Evolutionary conservation across 208 protist species (phyloP), one percentile per base, ranked within the genome.

Genomic region (Trypanosoma mega): DNA sequence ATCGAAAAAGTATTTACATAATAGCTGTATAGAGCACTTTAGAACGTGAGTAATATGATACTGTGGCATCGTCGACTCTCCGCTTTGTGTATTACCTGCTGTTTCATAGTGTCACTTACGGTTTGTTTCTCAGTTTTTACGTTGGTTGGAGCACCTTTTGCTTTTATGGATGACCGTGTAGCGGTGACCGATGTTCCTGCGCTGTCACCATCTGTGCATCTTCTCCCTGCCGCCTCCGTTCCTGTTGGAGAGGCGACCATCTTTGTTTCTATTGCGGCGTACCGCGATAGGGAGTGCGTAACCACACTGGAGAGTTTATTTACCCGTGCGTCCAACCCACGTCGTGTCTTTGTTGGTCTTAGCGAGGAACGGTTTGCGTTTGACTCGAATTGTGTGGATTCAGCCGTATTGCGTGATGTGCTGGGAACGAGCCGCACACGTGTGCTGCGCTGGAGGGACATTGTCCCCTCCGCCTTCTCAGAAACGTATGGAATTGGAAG

Each of bases 181-280:
- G 34, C 8, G 34, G 8, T 6, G 12, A 16, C 34, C 34, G 34
- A 12, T 39, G 34, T 6, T 16, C 8, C 8, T 39, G 34, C 34
- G 12, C 12, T 12, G 34, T 12, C 8, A 12, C 34, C 34, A 39
- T 26, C 29, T 8, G 47, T 31, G 7, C 1, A 16, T 37, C 3
- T 50, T 39, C 55, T 59, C 39, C 30, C 49, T 16, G 16, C 48
- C 26, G 31, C 39, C 37, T 30, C 26, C 8, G 39, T 59, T 18
- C 31, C 48, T n/a, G 53, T 83, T 1, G 54, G 64, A 3, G 59
- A 83, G 33, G 82, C 77, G 12, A 82, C 74, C 36, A 96, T 97
- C 48, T 97, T 97, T 64, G 75, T 96, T 11, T 94, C 85, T 0
- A 85, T 97, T 23, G 84, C 90, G 0, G 55, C 89, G 37, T 97